Percentiles rank a stretch among this genome's conserved stretches.
phyloP scores from a whole-genome alignment of 768 basidiomycete species.

The Pisolithus microcarpus region DNA sequence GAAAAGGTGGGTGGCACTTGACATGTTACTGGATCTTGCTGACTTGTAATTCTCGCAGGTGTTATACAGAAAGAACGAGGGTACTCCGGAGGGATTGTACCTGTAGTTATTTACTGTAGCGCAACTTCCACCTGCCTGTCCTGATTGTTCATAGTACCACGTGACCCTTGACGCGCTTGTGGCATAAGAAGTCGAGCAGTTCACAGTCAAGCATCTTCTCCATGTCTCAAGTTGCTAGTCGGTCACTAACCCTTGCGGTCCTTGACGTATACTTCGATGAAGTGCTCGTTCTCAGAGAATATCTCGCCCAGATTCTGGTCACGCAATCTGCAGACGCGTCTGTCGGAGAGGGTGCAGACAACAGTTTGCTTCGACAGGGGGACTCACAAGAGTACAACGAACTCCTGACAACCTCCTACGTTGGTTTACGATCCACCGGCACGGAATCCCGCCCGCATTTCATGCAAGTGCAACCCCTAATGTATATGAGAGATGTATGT shows the following conservation, averaged over 20 bases:
- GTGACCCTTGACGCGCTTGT: constrained; percentile 5
- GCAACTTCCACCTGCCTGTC: too few species aligned
- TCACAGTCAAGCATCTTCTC: too few species aligned
- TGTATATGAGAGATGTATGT: constrained; percentile 50
- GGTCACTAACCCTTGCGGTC: constrained; percentile 24
- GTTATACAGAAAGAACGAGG: constrained; percentile 95
- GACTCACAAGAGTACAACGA: constrained; percentile 26
- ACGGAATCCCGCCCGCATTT: constrained; percentile 19
- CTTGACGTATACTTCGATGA: constrained; percentile 39
- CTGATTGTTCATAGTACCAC: neutral
- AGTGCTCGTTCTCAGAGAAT: constrained; percentile 33
- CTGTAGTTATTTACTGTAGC: constrained; percentile 36
- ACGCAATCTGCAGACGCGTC: constrained; percentile 1
- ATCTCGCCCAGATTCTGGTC: constrained; percentile 34
- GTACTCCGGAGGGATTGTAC: constrained; percentile 85
- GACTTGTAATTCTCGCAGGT: constrained; percentile 38
- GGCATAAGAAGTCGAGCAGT: neutral
- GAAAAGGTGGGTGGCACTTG: constrained; percentile 67
- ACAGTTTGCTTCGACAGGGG: constrained; percentile 1
- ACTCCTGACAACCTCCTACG: constrained; percentile 41
- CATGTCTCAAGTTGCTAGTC: neutral
- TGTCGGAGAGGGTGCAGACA: constrained; percentile 9
- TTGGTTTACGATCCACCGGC: constrained; percentile 31
- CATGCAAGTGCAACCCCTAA: constrained; percentile 32
- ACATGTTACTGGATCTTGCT: constrained; percentile 1